Evolutionary conservation across 2,329 filamentous ascomycete species (phyloP), one percentile per base, ranked within the genome.

Genomic region (Sphaceloma murrayae): DNA sequence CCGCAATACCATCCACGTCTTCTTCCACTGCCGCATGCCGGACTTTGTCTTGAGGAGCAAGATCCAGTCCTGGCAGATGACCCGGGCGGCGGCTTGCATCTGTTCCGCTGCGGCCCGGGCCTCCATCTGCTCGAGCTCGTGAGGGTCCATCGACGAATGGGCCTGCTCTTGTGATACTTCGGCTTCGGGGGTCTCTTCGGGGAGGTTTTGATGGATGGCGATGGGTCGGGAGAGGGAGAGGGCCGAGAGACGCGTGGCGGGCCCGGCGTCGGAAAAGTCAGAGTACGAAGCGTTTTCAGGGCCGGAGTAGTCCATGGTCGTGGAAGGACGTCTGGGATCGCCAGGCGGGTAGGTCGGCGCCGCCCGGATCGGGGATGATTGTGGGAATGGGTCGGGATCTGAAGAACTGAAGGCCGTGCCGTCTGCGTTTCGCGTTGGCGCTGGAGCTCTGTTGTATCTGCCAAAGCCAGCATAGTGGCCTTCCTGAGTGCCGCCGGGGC

Each of bases 31-130:
- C 34, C 83, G 79, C 45, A 98, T 77, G 6, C 87, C 86, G 16
- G 81, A 74, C 56, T 86, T 88, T 49, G 80, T 84, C 55, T 85
- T 86, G 46, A 95, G 74, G 49, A 86, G 78, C 62, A 85, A 83
- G 22, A 96, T 75, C 72, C 86, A 88, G 42, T 89, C 88, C 59
- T 96, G 87, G 74, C 85, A 94, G 33, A 96, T 75, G n/a, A 96
- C 82, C 18, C 88, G 81, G 60, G 94, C 88, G 1, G 82, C 79
- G 51, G 91, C 85, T 45, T 73, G 68, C 42, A 45, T 45, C 14
- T 45, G 29, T n/a, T 30, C 42, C 18, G 31, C 42, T 14, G 42
- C 13, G 9, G 42, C 42, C n/a, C 42, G 42, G 22, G 42, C 42
- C 10, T 33, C 31, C 29, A 32, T 31, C 24, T 45, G 31, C 24